A percentile compares a stretch with the other conserved stretches of the same genome.
Evolutionary conservation across 2,329 filamentous ascomycete species (phyloP).

Genomic region (Penicillium fuscoglaucum): DNA sequence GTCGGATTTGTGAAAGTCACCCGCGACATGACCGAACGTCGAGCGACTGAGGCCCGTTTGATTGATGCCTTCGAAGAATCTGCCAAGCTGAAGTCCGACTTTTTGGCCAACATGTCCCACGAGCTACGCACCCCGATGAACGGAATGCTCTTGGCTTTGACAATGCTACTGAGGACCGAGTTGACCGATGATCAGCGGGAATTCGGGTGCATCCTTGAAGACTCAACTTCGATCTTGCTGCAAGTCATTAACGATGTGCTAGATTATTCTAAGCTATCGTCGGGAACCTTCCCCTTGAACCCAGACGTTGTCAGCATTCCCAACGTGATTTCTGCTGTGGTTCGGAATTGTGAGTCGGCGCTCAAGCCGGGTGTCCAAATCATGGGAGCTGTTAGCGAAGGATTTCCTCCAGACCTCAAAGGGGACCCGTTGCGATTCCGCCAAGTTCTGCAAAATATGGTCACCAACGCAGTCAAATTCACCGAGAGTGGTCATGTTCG

Average conservation of each 20-base stretch:
- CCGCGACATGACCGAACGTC: slow-evolving; percentile 58
- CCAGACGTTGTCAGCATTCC: slow-evolving; percentile 54
- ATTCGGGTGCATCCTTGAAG: slow-evolving; percentile 58
- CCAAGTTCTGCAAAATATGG: slow-evolving; percentile 63
- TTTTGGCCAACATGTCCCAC: slow-evolving; percentile 64
- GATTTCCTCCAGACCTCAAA: slow-evolving; percentile 52
- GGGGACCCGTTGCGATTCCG: slow-evolving; percentile 62
- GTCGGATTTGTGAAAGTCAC: slow-evolving; percentile 62
- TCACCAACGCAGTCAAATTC: slow-evolving; percentile 63
- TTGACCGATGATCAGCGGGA: slow-evolving; percentile 58
- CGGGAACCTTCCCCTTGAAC: slow-evolving; percentile 59
- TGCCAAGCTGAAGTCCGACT: slow-evolving; percentile 63
- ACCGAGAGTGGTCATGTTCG: slow-evolving; percentile 57
- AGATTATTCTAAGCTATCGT: slow-evolving; percentile 65
- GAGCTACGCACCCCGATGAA: slow-evolving; percentile 67
- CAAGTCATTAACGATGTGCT: slow-evolving; percentile 66
- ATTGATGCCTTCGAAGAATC: slow-evolving; percentile 62
- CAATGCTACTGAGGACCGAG: slow-evolving; percentile 56
- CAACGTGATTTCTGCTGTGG: slow-evolving; percentile 49
- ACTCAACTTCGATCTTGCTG: slow-evolving; percentile 59
- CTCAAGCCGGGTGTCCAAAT: slow-evolving; percentile 51
- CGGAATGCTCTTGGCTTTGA: slow-evolving; percentile 60
- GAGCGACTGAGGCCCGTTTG: slow-evolving; percentile 55
- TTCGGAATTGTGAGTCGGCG: slow-evolving; percentile 52
- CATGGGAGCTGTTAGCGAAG: slow-evolving; percentile 42